Conservation (phyloP, 2,329 filamentous ascomycete species). For the Penicillium digitatum region DNA sequence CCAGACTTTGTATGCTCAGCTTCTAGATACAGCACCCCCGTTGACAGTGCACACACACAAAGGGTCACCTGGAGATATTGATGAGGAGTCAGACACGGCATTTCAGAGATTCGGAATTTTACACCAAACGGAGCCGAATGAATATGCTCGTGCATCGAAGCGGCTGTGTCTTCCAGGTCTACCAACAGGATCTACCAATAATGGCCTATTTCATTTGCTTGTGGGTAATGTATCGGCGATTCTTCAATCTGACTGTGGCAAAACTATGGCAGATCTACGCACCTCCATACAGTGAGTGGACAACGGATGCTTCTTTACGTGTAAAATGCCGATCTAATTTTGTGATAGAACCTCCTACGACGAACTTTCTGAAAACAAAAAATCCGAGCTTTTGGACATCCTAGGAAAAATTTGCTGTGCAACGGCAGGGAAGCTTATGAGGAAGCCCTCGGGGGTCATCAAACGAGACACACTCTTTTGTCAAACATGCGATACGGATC, state of each 20-base stretch:
- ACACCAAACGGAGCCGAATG: conserved; percentile 13
- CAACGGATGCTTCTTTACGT: neutral
- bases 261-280: conserved; percentile 42
- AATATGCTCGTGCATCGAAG: conserved; percentile 31
- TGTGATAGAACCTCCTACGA: conserved; percentile 43
- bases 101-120: conserved; percentile 11
- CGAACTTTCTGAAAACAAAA: conserved; percentile 47
- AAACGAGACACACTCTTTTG: conserved; percentile 30
- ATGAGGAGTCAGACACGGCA: neutral
- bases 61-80: neutral
- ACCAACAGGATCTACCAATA: conserved; percentile 34
- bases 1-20: conserved; percentile 14
- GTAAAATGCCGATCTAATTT: conserved; percentile 8
- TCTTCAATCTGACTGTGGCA: conserved; percentile 34
- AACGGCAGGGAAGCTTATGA: conserved; percentile 46
- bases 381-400: conserved; percentile 52
- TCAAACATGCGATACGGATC: conserved; percentile 37
- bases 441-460: conserved; percentile 26
- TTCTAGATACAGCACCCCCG: neutral
- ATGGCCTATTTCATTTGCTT: conserved; percentile 31
- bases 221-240: conserved; percentile 30
- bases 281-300: conserved; percentile 48
- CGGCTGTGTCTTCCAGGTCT: conserved; percentile 33
- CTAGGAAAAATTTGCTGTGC: conserved; percentile 59
- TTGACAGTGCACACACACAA: neutral